Conservation (phyloP, 2,329 filamentous ascomycete species). For the Sordariomycetes sp. region DNA sequence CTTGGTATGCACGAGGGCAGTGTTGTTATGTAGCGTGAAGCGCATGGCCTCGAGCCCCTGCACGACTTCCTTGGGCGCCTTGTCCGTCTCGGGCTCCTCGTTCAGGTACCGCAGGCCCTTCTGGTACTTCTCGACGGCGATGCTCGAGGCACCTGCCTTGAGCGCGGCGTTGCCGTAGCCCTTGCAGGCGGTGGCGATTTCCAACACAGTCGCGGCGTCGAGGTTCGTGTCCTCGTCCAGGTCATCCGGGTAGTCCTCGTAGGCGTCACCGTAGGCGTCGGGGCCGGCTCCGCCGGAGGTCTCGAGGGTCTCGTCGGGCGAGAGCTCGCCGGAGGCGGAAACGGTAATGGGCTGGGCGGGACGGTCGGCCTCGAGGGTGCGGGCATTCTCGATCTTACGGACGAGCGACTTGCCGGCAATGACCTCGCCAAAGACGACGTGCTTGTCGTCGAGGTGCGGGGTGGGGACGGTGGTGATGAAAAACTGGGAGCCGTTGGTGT, state of each 20-base stretch:
- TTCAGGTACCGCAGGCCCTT: conserved; percentile 86
- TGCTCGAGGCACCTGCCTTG: conserved; percentile 60
- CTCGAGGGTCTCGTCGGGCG: conserved; percentile 42
- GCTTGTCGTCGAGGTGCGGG: conserved; percentile 89
- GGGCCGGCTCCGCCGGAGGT: conserved; percentile 54
- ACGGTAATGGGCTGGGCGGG: conserved; percentile 65
- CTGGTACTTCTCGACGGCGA: conserved; percentile 84
- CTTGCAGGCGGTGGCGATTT: conserved; percentile 79
- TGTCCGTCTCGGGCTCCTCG: conserved; percentile 67
- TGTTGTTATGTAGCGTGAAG: conserved; percentile 81
- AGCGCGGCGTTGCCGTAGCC: conserved; percentile 88
- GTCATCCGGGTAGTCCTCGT: conserved; percentile 95
- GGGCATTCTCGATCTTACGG: conserved; percentile 78
- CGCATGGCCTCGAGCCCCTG: conserved; percentile 61
- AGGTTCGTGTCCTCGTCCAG: conserved; percentile 45
- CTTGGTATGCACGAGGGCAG: conserved; percentile 78
- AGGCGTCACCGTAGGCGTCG: conserved; percentile 78
- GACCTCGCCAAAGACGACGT: conserved; percentile 95
- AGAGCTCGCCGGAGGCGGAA: conserved; percentile 75
- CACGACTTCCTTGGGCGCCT: conserved; percentile 59
- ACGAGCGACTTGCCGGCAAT: conserved; percentile 86
- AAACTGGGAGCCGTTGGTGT: conserved; percentile 96
- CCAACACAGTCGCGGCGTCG: conserved; percentile 56
- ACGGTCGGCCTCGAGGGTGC: conserved; percentile 67
- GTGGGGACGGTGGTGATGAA: conserved; percentile 96